Evolutionary conservation across 345 rosid genomes (phyloP).

Genomic region (Euphorbia peplus): DNA sequence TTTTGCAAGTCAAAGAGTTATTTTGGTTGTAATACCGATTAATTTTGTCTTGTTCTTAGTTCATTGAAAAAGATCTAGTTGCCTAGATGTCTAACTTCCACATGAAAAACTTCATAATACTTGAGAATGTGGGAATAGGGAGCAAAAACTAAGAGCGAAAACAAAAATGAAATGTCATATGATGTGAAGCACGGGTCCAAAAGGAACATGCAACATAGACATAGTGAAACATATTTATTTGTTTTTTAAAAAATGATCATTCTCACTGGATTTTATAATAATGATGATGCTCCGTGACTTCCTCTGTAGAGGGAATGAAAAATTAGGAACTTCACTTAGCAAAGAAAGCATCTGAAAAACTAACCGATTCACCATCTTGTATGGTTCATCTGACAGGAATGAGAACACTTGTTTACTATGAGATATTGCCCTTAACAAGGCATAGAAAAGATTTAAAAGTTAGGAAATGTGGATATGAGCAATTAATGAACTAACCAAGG

Average conservation of each 20-base stretch:
- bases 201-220: not conserved
- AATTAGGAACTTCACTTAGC: not conserved
- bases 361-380: no score
- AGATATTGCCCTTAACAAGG: not conserved
- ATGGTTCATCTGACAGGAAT: not conserved
- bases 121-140: not conserved
- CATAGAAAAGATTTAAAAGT: not conserved
- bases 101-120: not conserved
- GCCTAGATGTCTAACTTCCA: not conserved
- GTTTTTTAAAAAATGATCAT: not conserved
- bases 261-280: no score
- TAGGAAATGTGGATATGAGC: not conserved
- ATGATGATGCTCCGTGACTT: not conserved
- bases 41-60: not conserved
- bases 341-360: not conserved
- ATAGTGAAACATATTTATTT: not conserved
- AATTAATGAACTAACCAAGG: not conserved
- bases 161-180: not conserved
- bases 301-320: not conserved
- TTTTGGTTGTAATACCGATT: no score
- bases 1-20: not conserved
- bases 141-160: conserved; percentile 1
- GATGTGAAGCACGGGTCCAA: not conserved
- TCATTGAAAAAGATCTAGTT: no score
- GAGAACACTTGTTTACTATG: not conserved